These are phyloP conservation scores for Rubroboletus satanas DNA, from an alignment of 768 basidiomycete genomes.

Conservation along the genomic window DNA sequence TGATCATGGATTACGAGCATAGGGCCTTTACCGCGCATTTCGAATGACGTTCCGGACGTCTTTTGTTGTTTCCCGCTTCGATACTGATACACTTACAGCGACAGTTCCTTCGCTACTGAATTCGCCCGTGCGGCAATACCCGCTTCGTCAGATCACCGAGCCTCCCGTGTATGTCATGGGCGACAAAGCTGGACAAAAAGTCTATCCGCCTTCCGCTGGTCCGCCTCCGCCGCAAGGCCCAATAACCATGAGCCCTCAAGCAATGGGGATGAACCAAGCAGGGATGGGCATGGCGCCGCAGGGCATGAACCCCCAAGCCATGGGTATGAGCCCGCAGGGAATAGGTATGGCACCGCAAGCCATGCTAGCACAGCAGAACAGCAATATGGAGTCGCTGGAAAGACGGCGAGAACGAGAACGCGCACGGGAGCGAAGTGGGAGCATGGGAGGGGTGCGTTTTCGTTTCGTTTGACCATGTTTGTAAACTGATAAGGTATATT, in stretches of 20 bases:
- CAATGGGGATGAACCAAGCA: slow-evolving; percentile 24
- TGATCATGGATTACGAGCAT: neutral
- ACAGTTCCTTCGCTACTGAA: slow-evolving; percentile 55
- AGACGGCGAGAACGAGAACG: slow-evolving; percentile 59
- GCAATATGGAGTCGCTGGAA: slow-evolving; percentile 68
- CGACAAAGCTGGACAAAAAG: slow-evolving; percentile 70
- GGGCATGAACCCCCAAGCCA: slow-evolving; percentile 23
- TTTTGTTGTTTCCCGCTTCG: slow-evolving; percentile 10
- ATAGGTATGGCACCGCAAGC: slow-evolving; percentile 45
- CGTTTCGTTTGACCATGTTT: neutral
- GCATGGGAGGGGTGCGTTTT: slow-evolving; percentile 38
- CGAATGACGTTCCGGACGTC: neutral
- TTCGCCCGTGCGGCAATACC: slow-evolving; percentile 67
- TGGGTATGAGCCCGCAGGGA: slow-evolving; percentile 22
- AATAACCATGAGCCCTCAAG: slow-evolving; percentile 25
- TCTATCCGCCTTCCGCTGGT: slow-evolving; percentile 34
- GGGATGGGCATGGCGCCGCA: slow-evolving; percentile 25
- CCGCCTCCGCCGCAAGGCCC: slow-evolving; percentile 31
- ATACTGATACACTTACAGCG: slow-evolving; percentile 37
- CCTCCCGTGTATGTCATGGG: slow-evolving; percentile 68
- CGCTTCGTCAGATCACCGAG: slow-evolving; percentile 63
- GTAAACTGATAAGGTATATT: neutral
- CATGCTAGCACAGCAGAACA: slow-evolving; percentile 71
- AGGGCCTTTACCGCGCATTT: neutral
- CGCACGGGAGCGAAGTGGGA: slow-evolving; percentile 42